Evolutionary conservation across 176 grass and related monocot species (phyloP), one percentile per base, ranked within the genome.

Genomic region (Zea luxurians): DNA sequence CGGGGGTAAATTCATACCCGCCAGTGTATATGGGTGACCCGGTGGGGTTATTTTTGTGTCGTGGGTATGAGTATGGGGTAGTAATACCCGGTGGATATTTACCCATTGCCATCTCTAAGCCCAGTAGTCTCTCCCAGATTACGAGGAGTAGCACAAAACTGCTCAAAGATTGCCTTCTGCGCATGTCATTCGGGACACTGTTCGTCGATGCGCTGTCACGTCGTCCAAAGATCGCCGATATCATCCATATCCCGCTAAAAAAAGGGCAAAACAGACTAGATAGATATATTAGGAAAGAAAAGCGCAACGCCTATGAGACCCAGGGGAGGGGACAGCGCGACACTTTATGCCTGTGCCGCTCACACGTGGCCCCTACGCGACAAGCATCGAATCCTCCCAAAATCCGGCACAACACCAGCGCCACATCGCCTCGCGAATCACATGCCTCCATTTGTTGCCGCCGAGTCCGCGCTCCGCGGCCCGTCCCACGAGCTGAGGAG

Each of bases 331-430:
- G 45, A 80, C 77, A 71, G 55, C 82, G 8, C 58, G 21, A 36
- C 72, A 7, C 47, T 76, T 53, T 79, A 34, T 8, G 0, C 70
- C 16, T 3, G 63, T 79, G 71, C 9, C 49, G 49, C 48, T 3
- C 60, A 84, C 87, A 81, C 77, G 77, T 85, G 78, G 35, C 72
- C 59, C 72, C 50, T 34, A 49, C 2, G 82, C 66, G 82, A 85
- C 78, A 52, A 17, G 60, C 66, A 6, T 4, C 87, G 72, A 77
- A 81, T 85, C 87, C 36, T 21, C 36, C 0, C 65, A 66, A 53
- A 72, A 61, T 38, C 82, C 10, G 52, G 7, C 49, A 1, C 59
- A 1, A 4, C 2, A 61, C 60, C 73, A 37, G 52, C 36, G 61
- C 68, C 80, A 83, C 86, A 4, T 80, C 82, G 67, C 49, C 6